A percentile compares a stretch with the other conserved stretches of the same genome.
Conservation (phyloP, 768 basidiomycete genomes). For the Rubroboletus pulcherrimus region DNA sequence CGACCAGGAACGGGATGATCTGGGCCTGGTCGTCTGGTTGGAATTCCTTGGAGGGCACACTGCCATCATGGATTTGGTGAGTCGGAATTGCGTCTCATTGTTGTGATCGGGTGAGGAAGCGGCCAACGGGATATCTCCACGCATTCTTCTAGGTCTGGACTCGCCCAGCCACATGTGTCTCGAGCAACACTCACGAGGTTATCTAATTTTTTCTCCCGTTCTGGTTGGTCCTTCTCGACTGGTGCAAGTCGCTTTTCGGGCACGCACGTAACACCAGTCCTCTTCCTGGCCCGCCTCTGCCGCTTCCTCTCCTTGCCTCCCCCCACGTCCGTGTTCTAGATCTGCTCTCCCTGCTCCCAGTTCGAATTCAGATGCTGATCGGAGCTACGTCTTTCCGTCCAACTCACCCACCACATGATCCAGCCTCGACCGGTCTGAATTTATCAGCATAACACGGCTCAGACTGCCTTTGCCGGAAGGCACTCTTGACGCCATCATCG, state of each 20-base stretch:
- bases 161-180: neutral
- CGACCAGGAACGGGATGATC: constrained; percentile 1
- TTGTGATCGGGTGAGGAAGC: too few species aligned
- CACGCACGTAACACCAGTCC: constrained; percentile 16
- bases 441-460: constrained; percentile 4
- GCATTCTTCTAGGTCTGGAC: neutral
- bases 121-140: too few species aligned
- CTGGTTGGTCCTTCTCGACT: neutral
- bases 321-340: constrained; percentile 3
- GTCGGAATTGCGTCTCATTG: too few species aligned
- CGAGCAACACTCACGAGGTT: neutral
- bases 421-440: constrained; percentile 23
- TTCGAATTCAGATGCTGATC: constrained; percentile 23
- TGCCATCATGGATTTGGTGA: too few species aligned
- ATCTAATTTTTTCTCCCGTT: constrained; percentile 1
- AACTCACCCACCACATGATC: neutral
- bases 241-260: neutral
- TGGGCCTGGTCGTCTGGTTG: neutral
- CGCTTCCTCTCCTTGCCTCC: neutral
- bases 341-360: neutral
- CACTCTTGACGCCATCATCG: neutral
- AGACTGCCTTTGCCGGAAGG: neutral
- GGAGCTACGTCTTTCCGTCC: neutral
- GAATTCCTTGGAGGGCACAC: too few species aligned
- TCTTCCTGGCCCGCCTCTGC: neutral